Evolutionary conservation across 2,329 filamentous ascomycete genomes (phyloP).

Genomic region (Helotiales sp.): DNA sequence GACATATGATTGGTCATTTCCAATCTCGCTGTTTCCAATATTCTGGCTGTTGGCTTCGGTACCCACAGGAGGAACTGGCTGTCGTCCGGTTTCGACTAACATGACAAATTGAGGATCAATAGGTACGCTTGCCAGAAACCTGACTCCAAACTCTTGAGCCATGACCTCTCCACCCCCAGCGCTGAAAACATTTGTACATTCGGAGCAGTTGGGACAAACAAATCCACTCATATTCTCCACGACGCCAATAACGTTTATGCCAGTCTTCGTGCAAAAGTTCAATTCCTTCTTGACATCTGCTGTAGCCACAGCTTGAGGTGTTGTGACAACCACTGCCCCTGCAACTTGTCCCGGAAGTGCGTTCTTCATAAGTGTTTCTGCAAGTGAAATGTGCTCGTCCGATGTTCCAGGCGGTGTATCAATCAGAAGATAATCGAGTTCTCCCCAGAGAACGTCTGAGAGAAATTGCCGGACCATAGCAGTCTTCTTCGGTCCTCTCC

Average conservation of each 20-base stretch:
- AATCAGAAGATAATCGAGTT: constrained; percentile 89
- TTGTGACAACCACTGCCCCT: constrained; percentile 93
- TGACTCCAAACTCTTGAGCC: constrained; percentile 83
- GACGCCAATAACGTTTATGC: constrained; percentile 86
- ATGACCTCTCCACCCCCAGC: constrained; percentile 89
- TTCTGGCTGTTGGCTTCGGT: constrained; percentile 65
- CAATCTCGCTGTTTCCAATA: constrained; percentile 45
- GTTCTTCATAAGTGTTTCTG: constrained; percentile 77
- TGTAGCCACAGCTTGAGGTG: constrained; percentile 91
- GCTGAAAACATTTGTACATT: constrained; percentile 93
- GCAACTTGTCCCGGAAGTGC: constrained; percentile 71
- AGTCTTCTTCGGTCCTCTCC: constrained; percentile 97
- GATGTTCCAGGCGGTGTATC: constrained; percentile 96
- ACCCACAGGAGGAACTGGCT: constrained; percentile 71
- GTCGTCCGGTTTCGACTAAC: constrained; percentile 75
- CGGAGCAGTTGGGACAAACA: constrained; percentile 78
- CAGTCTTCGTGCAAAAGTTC: constrained; percentile 81
- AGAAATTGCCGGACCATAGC: constrained; percentile 98
- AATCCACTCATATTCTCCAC: constrained; percentile 97
- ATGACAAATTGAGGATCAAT: constrained; percentile 92
- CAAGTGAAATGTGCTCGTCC: constrained; percentile 95
- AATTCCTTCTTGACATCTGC: constrained; percentile 90
- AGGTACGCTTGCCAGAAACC: constrained; percentile 84
- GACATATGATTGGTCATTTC: constrained; percentile 38
- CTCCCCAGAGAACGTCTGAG: constrained; percentile 85